A percentile compares a stretch with the other conserved stretches of the same genome.
These are phyloP conservation scores for Geranomyces variabilis DNA, from an alignment of 192 early-diverging fungal genomes.

Conservation along the genomic window DNA sequence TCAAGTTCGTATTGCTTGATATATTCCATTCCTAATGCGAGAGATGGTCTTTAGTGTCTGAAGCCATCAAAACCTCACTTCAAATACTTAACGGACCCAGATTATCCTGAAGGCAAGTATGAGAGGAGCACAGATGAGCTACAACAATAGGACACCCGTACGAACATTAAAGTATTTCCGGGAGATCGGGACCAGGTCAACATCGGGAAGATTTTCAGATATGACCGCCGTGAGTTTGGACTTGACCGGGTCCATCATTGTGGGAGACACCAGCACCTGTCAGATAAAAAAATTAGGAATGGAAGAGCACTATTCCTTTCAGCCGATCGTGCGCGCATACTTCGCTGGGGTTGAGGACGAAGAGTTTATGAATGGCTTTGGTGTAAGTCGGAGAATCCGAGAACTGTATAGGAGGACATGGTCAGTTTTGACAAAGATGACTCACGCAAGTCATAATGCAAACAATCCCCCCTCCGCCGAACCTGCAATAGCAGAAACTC, in stretches of 20 bases:
- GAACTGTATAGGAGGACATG: constrained; percentile 41
- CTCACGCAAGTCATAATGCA: no score
- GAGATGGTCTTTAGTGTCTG: no score
- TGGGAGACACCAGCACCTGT: constrained; percentile 57
- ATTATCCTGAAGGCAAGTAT: neutral
- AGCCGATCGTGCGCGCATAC: constrained; percentile 11
- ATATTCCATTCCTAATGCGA: constrained; percentile 11
- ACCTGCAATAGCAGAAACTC: constrained; percentile 68
- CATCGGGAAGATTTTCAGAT: constrained; percentile 41
- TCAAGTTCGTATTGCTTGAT: constrained; percentile 50
- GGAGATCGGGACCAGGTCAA: constrained; percentile 52
- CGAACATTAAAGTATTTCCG: constrained; percentile 64
- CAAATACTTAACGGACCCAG: neutral
- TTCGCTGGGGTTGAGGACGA: constrained; percentile 59
- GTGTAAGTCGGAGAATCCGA: constrained; percentile 67
- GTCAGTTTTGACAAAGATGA: neutral
- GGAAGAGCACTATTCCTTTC: no score
- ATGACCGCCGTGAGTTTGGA: constrained; percentile 59
- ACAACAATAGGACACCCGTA: neutral
- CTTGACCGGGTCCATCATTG: constrained; percentile 51
- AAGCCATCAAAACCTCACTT: neutral
- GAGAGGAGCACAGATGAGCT: neutral
- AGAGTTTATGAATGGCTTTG: constrained; percentile 64
- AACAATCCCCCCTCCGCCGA: constrained; percentile 1
- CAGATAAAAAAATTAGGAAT: neutral